A percentile compares a stretch with the other conserved stretches of the same genome.
phyloP scores from a whole-genome alignment of 1,284 basidiomycete species.

The Tylopilus orsonianus region DNA sequence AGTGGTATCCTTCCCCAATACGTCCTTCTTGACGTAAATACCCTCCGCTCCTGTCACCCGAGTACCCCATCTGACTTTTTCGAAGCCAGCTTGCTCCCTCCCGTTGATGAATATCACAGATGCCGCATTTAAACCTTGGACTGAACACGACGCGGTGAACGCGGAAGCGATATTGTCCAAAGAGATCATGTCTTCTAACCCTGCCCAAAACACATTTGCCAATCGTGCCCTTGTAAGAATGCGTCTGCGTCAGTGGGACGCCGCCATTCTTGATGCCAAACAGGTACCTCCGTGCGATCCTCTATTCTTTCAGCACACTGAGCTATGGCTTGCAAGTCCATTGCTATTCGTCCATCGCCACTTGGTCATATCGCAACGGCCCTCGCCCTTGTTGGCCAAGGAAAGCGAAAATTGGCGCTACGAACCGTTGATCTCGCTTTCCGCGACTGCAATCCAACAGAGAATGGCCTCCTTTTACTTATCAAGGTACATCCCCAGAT shows the following conservation, averaged over 20 bases:
- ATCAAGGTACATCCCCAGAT: not conserved
- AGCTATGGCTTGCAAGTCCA: not conserved
- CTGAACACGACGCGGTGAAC: not conserved
- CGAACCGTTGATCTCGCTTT: not conserved
- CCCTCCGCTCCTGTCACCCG: not conserved
- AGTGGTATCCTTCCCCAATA: slow-evolving; percentile 1
- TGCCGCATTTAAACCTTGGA: not conserved
- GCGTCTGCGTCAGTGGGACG: not conserved
- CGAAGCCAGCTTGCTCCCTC: not conserved
- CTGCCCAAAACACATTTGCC: not conserved
- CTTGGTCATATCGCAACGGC: slow-evolving; percentile 7
- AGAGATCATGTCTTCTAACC: not conserved
- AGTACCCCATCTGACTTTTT: not conserved
- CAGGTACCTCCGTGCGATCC: not conserved
- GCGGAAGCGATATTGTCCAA: slow-evolving; percentile 4
- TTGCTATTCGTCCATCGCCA: not conserved
- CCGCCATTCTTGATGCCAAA: not conserved
- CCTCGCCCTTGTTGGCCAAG: slow-evolving; percentile 2
- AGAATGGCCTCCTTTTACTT: slow-evolving; percentile 1
- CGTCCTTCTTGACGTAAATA: slow-evolving; percentile 8
- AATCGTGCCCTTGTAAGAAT: slow-evolving; percentile 3
- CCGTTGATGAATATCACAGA: slow-evolving; percentile 8
- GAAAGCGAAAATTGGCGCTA: not conserved
- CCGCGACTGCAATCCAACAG: not conserved
- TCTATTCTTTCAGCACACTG: not conserved